Evolutionary conservation across 2,329 filamentous ascomycete species (phyloP), one percentile per base, ranked within the genome.

Genomic region (Rasamsonia emersonii): DNA sequence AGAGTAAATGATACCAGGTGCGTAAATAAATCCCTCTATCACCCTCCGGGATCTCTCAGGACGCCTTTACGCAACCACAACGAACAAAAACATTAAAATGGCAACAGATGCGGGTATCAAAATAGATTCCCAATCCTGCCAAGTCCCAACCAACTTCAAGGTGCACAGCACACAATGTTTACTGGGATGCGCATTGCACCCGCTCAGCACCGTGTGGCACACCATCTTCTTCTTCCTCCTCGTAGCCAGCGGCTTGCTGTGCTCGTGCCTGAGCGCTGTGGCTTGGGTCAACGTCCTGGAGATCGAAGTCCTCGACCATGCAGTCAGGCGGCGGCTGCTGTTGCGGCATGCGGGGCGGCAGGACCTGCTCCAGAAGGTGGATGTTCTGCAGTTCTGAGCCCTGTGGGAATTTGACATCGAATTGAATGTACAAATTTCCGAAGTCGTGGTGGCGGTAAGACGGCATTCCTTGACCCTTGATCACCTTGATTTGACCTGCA

Each of bases 381-480:
- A 93, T 82, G 41, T 84, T 80, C 36, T 77, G 70, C 10, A 77
- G 67, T 21, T 74, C 57, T 54, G 75, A 70, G 67, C 79, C 81
- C 53, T 84, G 80, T 29, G 91, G 91, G 74, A 98, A 96, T 67
- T 93, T 94, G 65, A 98, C 86, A 53, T 84, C 80, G 68, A 98
- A 98, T 58, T 93, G 86, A 54, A 98, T 86, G 70, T 91, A 98
- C 49, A 98, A 71, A 67, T 98, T 95, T 53, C 91, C 91, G 55
- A 75, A 79, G 63, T 96, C 84, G 70, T 98, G 91, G 63, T 96
- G 91, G 50, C 91, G 79, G 63, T 77, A 82, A 3, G 91, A 93
- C 24, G 91, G 91, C 91, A 98, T 98, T 59, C 91, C 91, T 65
- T 98, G 91, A 44, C 86, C 88, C 45, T 85, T 84, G 52, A 98